These are phyloP conservation scores for Malus sieversii DNA, from an alignment of 306 rosid species.

Conservation along the genomic window DNA sequence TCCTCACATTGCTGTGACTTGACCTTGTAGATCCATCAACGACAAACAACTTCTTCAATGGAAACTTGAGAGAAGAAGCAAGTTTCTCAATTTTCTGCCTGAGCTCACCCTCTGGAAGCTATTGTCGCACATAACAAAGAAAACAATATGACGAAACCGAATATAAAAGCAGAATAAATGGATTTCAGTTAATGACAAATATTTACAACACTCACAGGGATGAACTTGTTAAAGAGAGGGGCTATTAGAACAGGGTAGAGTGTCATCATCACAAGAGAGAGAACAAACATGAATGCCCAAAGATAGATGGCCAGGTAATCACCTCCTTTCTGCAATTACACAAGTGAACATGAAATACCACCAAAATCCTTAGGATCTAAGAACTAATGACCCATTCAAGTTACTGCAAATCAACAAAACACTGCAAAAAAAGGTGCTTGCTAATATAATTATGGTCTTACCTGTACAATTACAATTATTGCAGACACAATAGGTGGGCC, in stretches of 20 bases:
- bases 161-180: neutral
- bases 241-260: conserved; percentile 90
- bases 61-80: conserved; percentile 84
- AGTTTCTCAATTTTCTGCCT: conserved; percentile 88
- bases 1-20: conserved; percentile 96
- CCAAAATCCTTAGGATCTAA: neutral
- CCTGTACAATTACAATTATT: conserved; percentile 84
- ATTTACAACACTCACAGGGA: conserved; percentile 60
- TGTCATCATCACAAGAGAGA: conserved; percentile 94
- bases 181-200: neutral
- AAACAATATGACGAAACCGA: conserved; percentile 10
- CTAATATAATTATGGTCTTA: conserved; percentile 14
- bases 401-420: conserved; percentile 5
- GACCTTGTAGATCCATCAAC: conserved; percentile 98
- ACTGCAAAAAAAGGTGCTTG: conserved; percentile 5
- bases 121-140: conserved; percentile 25
- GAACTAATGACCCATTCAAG: neutral
- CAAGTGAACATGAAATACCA: conserved; percentile 7
- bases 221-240: conserved; percentile 92
- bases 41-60: conserved; percentile 86
- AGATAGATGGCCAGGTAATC: conserved; percentile 96
- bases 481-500: conserved; percentile 94
- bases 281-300: conserved; percentile 85
- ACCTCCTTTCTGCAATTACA: conserved; percentile 87
- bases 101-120: conserved; percentile 91